Percentiles rank a stretch among this genome's conserved stretches.
Evolutionary conservation across 208 protist genomes (phyloP).

Genomic region (Acanthamoeba lenticulata): DNA sequence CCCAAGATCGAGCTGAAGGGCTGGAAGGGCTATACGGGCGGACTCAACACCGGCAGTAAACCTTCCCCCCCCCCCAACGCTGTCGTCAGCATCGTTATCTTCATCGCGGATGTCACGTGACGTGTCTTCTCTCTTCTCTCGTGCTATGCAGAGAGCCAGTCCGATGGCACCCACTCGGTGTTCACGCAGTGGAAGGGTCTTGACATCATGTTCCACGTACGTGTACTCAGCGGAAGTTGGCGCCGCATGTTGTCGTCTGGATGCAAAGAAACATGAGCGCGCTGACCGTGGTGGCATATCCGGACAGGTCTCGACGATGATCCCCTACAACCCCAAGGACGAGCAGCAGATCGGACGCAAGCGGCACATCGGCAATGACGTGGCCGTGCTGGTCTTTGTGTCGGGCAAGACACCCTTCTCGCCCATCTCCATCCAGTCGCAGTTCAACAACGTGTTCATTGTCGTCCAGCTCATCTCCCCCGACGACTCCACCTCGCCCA

Average conservation of each 20-base stretch:
- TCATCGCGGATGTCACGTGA: no score
- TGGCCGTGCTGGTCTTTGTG: constrained; percentile 48
- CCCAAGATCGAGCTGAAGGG: constrained; percentile 31
- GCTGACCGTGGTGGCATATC: no score
- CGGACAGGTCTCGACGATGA: constrained; percentile 48
- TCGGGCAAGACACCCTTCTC: constrained; percentile 49
- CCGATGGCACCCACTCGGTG: constrained; percentile 21
- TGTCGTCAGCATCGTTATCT: accelerated
- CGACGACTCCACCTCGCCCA: neutral
- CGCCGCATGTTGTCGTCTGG: no score
- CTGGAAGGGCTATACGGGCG: constrained; percentile 48
- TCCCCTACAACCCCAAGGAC: constrained; percentile 33
- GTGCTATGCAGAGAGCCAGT: constrained; percentile 44
- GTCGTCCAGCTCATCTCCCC: neutral
- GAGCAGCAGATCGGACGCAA: constrained; percentile 60
- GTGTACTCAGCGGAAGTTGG: no score
- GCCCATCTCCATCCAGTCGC: constrained; percentile 44
- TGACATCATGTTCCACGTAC: constrained; percentile 64
- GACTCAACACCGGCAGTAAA: constrained; percentile 32
- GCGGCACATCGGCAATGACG: constrained; percentile 57
- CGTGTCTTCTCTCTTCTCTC: no score
- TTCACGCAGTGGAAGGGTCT: constrained; percentile 52
- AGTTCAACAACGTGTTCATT: constrained; percentile 59
- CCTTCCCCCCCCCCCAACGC: no score
- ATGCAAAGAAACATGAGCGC: no score